Conservation (phyloP, 1,284 basidiomycete species). For the Malassezia obtusa region DNA sequence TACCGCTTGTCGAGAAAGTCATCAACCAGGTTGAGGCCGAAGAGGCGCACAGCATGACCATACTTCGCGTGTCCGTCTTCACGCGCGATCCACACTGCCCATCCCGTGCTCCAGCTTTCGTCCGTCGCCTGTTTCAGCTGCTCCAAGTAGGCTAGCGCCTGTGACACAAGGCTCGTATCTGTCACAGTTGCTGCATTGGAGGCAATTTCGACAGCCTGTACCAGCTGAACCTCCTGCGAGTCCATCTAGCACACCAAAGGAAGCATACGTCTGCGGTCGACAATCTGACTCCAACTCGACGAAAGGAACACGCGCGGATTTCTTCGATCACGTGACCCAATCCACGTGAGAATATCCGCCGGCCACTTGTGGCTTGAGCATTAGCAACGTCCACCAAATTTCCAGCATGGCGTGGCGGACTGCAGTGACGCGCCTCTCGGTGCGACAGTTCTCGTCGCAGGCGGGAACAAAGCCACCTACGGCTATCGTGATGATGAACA, state of each 20-base stretch:
- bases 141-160: slow-evolving; percentile 15
- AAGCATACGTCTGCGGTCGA: neutral
- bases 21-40: slow-evolving; percentile 71
- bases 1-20: slow-evolving; percentile 75
- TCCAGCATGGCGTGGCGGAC: neutral
- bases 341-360: neutral
- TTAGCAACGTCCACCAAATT: neutral
- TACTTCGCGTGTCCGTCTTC: slow-evolving; percentile 60
- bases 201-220: slow-evolving; percentile 17
- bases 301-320: neutral
- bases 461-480: slow-evolving; percentile 27
- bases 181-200: slow-evolving; percentile 11
- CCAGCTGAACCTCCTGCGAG: slow-evolving; percentile 15
- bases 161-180: slow-evolving; percentile 8
- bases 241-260: slow-evolving; percentile 9
- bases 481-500: slow-evolving; percentile 95
- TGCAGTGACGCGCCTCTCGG: neutral
- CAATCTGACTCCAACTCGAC: neutral
- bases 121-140: slow-evolving; percentile 48
- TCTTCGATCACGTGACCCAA: slow-evolving; percentile 9
- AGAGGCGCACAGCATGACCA: slow-evolving; percentile 67
- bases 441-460: neutral
- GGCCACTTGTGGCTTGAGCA: neutral
- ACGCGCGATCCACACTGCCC: slow-evolving; percentile 39
- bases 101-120: slow-evolving; percentile 60